Evolutionary conservation across 2,329 filamentous ascomycete species (phyloP).

Genomic region (Rutstroemia sp.): DNA sequence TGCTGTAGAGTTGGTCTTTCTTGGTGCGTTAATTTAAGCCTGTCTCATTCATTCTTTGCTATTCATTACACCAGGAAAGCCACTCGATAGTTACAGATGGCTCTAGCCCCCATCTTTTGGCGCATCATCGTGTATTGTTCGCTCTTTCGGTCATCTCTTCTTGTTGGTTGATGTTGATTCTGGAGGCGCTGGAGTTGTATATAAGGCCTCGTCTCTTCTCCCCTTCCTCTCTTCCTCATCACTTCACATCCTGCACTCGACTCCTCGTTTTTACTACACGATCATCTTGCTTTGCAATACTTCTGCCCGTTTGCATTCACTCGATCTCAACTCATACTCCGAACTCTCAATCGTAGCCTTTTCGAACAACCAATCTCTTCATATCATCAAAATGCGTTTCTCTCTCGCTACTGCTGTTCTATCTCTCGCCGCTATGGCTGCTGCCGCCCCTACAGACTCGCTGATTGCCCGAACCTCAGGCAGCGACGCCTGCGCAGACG

Average conservation of each 20-base stretch:
- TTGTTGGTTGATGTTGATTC: background rate
- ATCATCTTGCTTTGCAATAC: background rate
- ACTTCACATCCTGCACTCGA: background rate
- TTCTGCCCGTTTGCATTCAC: background rate
- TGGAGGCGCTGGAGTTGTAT: background rate
- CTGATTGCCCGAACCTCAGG: too few species aligned
- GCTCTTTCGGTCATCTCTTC: background rate
- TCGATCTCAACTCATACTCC: background rate
- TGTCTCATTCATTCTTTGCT: background rate
- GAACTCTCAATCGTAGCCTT: background rate
- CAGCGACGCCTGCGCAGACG: too few species aligned
- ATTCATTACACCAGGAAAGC: background rate
- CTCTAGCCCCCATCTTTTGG: background rate
- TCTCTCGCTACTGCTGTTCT: constrained; percentile 15
- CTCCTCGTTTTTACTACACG: background rate
- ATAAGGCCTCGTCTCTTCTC: background rate
- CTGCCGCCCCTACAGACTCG: constrained; percentile 14
- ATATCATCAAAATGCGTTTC: constrained; percentile 22
- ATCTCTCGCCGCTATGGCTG: constrained; percentile 17
- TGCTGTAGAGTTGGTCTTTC: background rate
- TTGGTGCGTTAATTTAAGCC: background rate
- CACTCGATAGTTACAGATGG: background rate
- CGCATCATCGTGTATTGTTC: background rate
- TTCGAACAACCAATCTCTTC: background rate
- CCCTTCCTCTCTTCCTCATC: background rate